These are phyloP conservation scores for Mallotus nudiflorus DNA, from an alignment of 345 rosid species.

Conservation along the genomic window DNA sequence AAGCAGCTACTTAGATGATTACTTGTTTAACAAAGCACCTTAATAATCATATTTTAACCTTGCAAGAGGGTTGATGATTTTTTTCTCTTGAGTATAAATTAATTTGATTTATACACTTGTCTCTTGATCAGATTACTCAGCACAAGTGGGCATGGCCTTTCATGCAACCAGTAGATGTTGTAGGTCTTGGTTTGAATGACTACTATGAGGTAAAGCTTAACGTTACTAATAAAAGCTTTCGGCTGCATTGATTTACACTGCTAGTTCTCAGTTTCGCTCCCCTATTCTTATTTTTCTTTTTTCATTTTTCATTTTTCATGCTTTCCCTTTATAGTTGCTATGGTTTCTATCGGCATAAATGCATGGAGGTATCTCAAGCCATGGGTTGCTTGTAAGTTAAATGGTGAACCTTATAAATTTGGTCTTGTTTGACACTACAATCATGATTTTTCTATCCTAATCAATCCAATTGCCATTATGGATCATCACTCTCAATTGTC, in stretches of 20 bases:
- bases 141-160: slow-evolving; percentile 93
- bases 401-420: not conserved
- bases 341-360: not conserved
- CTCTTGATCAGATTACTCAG: slow-evolving; percentile 61
- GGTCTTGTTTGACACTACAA: not conserved
- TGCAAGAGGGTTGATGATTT: not conserved
- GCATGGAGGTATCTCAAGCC: not conserved
- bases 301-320: not conserved
- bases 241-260: not conserved
- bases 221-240: slow-evolving; percentile 1
- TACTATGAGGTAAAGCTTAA: slow-evolving; percentile 57
- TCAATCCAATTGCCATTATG: not conserved
- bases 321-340: not conserved
- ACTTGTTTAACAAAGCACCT: not conserved
- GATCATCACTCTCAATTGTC: too few relatives aligned
- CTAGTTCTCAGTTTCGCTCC: not conserved
- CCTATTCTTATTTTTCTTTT: not conserved
- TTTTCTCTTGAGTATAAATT: not conserved
- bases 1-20: not conserved
- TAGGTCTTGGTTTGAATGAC: slow-evolving; percentile 81
- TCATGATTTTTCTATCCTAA: not conserved
- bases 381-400: not conserved
- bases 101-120: not conserved
- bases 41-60: not conserved
- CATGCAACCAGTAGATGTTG: slow-evolving; percentile 87